These are phyloP conservation scores for Capsicum rhomboideum DNA, from an alignment of 257 asterid species.

Conservation along the genomic window DNA sequence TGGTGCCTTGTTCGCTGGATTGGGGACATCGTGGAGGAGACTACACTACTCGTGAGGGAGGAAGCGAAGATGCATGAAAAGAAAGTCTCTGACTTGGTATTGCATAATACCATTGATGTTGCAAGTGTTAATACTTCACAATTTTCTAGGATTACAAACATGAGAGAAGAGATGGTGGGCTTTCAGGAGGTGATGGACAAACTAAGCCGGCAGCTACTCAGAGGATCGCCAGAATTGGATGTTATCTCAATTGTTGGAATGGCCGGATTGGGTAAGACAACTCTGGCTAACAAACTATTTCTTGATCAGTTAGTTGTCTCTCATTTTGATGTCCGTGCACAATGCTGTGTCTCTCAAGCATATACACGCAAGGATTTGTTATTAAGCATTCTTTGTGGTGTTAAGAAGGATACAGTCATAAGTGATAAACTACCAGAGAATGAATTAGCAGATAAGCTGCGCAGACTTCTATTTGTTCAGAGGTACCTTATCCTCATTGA, in stretches of 20 bases:
- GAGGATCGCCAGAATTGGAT: not conserved
- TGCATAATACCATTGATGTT: not conserved
- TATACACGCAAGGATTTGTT: not conserved
- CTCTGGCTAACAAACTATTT: constrained; percentile 23
- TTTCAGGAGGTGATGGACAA: not conserved
- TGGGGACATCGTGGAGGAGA: not conserved
- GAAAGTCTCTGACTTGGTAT: not conserved
- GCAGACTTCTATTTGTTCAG: constrained; percentile 10
- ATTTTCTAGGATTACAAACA: not conserved
- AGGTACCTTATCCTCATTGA: constrained; percentile 29
- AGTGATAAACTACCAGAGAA: not conserved
- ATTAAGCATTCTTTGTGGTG: constrained; percentile 1
- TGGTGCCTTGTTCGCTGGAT: constrained; percentile 8
- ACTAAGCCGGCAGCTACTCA: not conserved
- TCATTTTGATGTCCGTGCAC: constrained; percentile 13
- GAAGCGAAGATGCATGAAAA: not conserved
- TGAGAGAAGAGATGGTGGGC: constrained; percentile 15
- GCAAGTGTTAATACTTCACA: not conserved
- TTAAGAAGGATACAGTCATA: not conserved
- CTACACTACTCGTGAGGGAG: not conserved
- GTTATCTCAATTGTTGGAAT: constrained; percentile 26
- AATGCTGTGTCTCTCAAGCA: constrained; percentile 22
- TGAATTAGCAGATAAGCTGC: not conserved
- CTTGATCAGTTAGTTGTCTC: not conserved
- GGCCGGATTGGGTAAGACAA: constrained; percentile 40